These are phyloP conservation scores for Ceriops decandra DNA, from an alignment of 345 rosid genomes.

Conservation along the genomic window DNA sequence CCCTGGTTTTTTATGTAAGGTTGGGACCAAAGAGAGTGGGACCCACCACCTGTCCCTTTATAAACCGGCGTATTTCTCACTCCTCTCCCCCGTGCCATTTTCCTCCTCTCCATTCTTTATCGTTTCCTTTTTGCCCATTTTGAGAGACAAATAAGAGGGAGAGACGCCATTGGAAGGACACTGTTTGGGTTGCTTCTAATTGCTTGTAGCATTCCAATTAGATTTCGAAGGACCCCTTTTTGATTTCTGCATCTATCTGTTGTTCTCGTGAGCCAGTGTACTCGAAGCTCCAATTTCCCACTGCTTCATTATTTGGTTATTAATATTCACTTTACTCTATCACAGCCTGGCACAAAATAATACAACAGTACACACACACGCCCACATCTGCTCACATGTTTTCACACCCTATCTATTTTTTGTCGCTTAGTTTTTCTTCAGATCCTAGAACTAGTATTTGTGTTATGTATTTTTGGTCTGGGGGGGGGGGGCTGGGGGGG, in stretches of 20 bases:
- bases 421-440: slow-evolving; percentile 21
- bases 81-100: neutral
- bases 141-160: neutral
- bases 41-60: slow-evolving; percentile 19
- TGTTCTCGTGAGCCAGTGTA: neutral
- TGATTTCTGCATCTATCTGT: neutral
- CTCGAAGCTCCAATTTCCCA: neutral
- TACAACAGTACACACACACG: too few relatives aligned
- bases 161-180: neutral
- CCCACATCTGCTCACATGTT: neutral
- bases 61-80: neutral
- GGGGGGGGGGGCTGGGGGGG: slow-evolving; percentile 9
- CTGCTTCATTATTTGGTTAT: neutral
- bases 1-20: slow-evolving; percentile 4
- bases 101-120: too few relatives aligned
- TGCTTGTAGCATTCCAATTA: neutral
- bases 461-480: neutral
- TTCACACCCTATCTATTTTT: neutral
- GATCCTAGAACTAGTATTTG: slow-evolving; percentile 18
- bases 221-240: neutral
- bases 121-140: too few relatives aligned
- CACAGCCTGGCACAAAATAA: neutral
- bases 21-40: slow-evolving; percentile 8
- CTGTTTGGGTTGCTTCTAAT: neutral
- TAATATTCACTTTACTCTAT: neutral